Evolutionary conservation across 163 green algal genomes (phyloP), one percentile per base, ranked within the genome.

Genomic region (Scenedesmus sp.): DNA sequence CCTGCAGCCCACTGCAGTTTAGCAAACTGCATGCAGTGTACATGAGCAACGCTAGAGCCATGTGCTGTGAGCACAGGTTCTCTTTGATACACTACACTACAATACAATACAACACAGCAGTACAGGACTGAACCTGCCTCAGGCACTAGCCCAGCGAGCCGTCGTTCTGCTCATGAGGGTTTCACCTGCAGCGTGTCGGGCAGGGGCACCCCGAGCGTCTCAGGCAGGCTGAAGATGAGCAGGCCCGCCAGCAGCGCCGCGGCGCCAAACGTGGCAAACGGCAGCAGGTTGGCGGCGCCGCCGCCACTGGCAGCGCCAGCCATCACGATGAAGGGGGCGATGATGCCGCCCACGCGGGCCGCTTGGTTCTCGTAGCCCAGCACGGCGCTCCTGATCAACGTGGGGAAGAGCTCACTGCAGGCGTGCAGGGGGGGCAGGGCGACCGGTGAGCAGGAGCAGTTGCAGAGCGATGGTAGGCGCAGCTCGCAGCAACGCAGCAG

Each of bases 161-260:
- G n/a, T n/a, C n/a, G n/a, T n/a, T n/a, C n/a, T n/a, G n/a, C n/a
- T n/a, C n/a, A n/a, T n/a, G n/a, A n/a, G n/a, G n/a, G n/a, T n/a
- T 42, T 2, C 37, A 79, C 87, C 59, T 81, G 56, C 88, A 95
- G 91, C 42, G 93, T 95, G 53, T 95, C 93, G 1, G 93, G 93
- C 79, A 94, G 78, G 10, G 83, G 81, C 73, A 87, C 91, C 15
- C 93, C 93, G 86, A 95, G 91, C 44, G 93, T 95, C 93, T 95
- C 93, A 9, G 93, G 93, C 43, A 95, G 93, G 49, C 90, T 95
- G 89, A 95, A 95, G 53, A 95, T 92, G 61, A 93, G 82, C 44
- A 91, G 65, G 3, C 91, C 93, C 2, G 86, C 89, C 86, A 95
- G 76, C 79, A 95, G 33, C 13, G 68, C n/a, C 1, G 78, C 44